Base-by-base conservation (phyloP, 75 land plant genomes). In the Cupressus sempervirens region DNA sequence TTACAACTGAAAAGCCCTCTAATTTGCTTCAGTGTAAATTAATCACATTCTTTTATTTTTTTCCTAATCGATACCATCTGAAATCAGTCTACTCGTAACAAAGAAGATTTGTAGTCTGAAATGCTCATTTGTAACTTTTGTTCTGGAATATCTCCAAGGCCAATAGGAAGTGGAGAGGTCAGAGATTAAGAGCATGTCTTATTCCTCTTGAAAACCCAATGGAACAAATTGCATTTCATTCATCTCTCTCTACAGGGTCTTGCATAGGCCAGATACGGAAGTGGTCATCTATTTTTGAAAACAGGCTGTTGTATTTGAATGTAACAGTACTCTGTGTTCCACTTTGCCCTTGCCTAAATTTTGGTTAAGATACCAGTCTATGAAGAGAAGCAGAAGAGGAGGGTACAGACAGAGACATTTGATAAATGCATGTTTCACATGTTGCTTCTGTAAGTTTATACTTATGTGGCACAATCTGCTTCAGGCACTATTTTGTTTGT, bases 1-100 rank as follows among this genome's bases (percentile, higher is more conserved):
- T 12, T 26, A 62, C n/a, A 26, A 23, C n/a, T 40, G 41, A 76
- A 79, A 79, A 12, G 26, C 13, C n/a, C 30, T 79, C 30, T 79
- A 79, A 79, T 79, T 79, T 43, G 48, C 46, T 45, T 45, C 29
- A 40, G 12, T 79, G 81, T 79, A 79, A 79, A 79, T 45, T n/a
- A 29, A 43, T 79, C 29, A 79, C 20, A 79, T 79, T 79, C 81
- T 45, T 79, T 79, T 20, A 79, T 79, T 79, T 79, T 79, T 72
- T 79, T n/a, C 43, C 43, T 40, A 76, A 43, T 79, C 81, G n/a
- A 79, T 30, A 23, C 50, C 10, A 79, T 79, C 32, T 45, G 50
- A 77, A 79, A 45, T 79, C 30, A 13, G 26, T 41, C 81, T 48
- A 45, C 26, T 45, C 9, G 45, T 45, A 45, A 40, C 48, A 45